phyloP scores from a whole-genome alignment of 805 yeast genomes.

The Ogataea degrootiae region DNA sequence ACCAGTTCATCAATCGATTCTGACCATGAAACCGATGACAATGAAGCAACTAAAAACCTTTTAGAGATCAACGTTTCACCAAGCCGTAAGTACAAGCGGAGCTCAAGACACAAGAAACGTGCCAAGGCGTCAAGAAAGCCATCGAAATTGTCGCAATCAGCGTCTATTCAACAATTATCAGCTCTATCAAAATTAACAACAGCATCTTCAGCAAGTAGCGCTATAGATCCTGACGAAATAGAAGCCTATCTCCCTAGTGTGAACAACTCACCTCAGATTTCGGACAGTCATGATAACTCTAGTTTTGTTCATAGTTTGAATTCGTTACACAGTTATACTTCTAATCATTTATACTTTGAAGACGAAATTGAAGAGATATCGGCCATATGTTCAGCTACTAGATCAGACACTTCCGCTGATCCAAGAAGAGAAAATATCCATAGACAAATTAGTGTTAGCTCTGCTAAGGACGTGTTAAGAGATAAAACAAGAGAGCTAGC shows the following conservation, averaged over 20 bases:
- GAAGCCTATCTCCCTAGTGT: not conserved
- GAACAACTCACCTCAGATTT: not conserved
- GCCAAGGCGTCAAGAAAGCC: too few species aligned
- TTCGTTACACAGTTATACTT: slow-evolving; percentile 10
- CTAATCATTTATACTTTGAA: slow-evolving; percentile 20
- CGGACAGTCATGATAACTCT: slow-evolving; percentile 1
- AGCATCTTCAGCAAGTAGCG: not conserved
- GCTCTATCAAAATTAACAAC: not conserved
- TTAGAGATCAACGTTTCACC: not conserved
- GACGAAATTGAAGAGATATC: slow-evolving; percentile 13
- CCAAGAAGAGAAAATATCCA: not conserved
- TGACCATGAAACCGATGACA: not conserved
- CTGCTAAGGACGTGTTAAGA: slow-evolving; percentile 22
- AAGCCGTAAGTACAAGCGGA: too few species aligned
- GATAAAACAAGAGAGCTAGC: slow-evolving; percentile 16
- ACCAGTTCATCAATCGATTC: too few species aligned
- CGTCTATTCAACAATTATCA: not conserved
- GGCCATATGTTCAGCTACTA: not conserved
- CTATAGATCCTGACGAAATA: not conserved
- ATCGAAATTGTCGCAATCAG: too few species aligned
- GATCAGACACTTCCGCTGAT: not conserved
- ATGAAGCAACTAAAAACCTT: not conserved
- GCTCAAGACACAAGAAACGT: too few species aligned
- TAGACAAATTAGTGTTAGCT: slow-evolving; percentile 21
- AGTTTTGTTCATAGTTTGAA: slow-evolving; percentile 13